A percentile compares a stretch with the other conserved stretches of the same genome.
Conservation (phyloP, 108 stramenopile species). For the Cyclotella atomus region DNA sequence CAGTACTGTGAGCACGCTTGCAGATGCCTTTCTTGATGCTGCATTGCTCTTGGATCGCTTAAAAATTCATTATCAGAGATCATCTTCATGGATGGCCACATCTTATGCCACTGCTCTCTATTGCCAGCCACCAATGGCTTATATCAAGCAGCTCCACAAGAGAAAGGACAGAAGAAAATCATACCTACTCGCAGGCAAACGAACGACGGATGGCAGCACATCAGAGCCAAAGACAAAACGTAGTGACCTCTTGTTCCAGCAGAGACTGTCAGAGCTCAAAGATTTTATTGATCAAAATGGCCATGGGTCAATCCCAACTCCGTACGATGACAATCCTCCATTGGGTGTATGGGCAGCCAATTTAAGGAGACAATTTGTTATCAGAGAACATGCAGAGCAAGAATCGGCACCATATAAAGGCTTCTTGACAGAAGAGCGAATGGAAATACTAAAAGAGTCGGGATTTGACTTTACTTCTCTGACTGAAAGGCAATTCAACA, state of each 20-base stretch:
- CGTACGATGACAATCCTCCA: constrained; percentile 24
- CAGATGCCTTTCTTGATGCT: constrained; percentile 12
- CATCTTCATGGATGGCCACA: not conserved
- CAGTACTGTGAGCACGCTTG: not conserved
- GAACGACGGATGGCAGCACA: not conserved
- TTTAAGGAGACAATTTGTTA: constrained; percentile 38
- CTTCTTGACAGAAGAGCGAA: constrained; percentile 35
- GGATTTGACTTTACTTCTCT: constrained; percentile 50
- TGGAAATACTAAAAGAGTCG: constrained; percentile 8
- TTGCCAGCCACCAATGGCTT: constrained; percentile 9
- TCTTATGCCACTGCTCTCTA: not conserved
- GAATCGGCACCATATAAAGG: constrained; percentile 31
- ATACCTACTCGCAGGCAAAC: not conserved
- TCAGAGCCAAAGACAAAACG: constrained; percentile 3
- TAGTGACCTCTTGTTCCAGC: not conserved
- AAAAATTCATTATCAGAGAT: not conserved
- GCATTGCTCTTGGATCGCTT: constrained; percentile 3
- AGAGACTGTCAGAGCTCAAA: constrained; percentile 6
- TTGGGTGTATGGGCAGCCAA: constrained; percentile 53
- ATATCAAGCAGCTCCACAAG: not conserved
- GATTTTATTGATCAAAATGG: constrained; percentile 17
- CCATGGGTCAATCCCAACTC: constrained; percentile 16
- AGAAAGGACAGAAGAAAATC: constrained; percentile 1
- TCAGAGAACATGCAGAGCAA: constrained; percentile 30
- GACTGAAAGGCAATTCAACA: constrained; percentile 45